phyloP scores from a whole-genome alignment of 2,329 filamentous ascomycete genomes.

The Sclerotinia sclerotiorum region DNA sequence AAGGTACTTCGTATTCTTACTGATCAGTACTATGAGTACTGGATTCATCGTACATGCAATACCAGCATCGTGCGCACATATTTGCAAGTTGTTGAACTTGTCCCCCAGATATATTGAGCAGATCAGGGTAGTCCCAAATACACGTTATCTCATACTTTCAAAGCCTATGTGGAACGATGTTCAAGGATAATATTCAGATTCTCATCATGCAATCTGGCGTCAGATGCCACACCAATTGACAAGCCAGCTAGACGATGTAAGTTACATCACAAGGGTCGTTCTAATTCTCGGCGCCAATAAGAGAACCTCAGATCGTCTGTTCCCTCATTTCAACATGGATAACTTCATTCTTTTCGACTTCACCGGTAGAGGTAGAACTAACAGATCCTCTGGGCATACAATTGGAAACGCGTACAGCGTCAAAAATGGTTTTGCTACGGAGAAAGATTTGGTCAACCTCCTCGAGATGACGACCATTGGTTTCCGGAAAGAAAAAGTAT shows the following conservation, averaged over 20 bases:
- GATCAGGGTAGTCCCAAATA: neutral
- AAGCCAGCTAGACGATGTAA: neutral
- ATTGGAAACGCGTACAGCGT: constrained; percentile 12
- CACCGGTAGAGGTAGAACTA: neutral
- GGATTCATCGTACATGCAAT: neutral
- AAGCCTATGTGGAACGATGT: neutral
- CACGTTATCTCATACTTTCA: neutral
- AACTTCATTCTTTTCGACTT: constrained; percentile 1
- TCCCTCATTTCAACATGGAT: neutral
- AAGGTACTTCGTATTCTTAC: neutral
- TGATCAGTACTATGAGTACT: no score
- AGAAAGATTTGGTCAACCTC: constrained; percentile 37
- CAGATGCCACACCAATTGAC: neutral
- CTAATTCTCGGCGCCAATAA: constrained; percentile 16
- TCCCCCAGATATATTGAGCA: neutral
- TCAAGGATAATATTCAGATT: neutral
- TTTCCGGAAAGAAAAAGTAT: constrained; percentile 56
- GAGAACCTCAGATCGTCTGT: neutral
- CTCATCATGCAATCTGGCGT: neutral
- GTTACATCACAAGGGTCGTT: constrained; percentile 6
- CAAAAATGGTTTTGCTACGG: constrained; percentile 16
- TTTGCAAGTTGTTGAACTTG: neutral
- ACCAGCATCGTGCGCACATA: neutral
- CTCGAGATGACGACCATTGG: constrained; percentile 47
- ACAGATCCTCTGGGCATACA: neutral